phyloP scores from a whole-genome alignment of 306 rosid species.

The Purshia tridentata region DNA sequence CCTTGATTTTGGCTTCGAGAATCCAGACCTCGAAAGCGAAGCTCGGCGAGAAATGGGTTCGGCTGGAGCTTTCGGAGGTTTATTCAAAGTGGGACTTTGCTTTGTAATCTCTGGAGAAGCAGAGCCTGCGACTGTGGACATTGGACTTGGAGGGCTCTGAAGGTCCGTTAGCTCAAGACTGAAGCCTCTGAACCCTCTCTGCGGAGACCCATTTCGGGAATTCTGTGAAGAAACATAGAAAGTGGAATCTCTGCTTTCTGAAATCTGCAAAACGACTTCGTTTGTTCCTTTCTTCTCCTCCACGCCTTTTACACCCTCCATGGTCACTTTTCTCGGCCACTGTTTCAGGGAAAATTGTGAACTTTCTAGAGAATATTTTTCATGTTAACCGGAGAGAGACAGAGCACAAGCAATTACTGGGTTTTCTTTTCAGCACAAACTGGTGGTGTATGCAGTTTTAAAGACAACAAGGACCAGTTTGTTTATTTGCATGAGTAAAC shows the following conservation, averaged over 20 bases:
- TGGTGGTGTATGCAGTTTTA: too few relatives aligned
- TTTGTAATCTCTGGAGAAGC: conserved; percentile 28
- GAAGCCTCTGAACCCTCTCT: conserved; percentile 24
- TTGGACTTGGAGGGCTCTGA: conserved; percentile 8
- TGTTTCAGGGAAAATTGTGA: conserved; percentile 7
- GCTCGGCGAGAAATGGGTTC: conserved; percentile 20
- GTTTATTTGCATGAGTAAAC: background rate
- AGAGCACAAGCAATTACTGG: background rate
- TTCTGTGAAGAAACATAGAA: conserved; percentile 19
- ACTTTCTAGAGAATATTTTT: background rate
- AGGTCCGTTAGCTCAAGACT: conserved; percentile 35
- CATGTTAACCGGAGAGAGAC: background rate
- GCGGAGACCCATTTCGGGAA: conserved; percentile 32
- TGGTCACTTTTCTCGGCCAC: background rate
- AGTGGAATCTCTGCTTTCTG: conserved; percentile 17
- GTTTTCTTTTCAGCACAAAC: background rate
- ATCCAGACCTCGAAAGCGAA: conserved; percentile 44
- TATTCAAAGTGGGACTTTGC: conserved; percentile 17
- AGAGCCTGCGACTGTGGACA: conserved; percentile 20
- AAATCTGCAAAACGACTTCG: conserved; percentile 58
- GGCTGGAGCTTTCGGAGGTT: conserved; percentile 42
- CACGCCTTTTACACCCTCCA: conserved; percentile 29
- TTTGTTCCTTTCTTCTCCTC: conserved; percentile 42
- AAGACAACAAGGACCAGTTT: too few relatives aligned
- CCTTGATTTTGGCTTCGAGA: conserved; percentile 66